Evolutionary conservation across 2,329 filamentous ascomycete species (phyloP), one percentile per base, ranked within the genome.

Genomic region (Fusarium staphyleae): DNA sequence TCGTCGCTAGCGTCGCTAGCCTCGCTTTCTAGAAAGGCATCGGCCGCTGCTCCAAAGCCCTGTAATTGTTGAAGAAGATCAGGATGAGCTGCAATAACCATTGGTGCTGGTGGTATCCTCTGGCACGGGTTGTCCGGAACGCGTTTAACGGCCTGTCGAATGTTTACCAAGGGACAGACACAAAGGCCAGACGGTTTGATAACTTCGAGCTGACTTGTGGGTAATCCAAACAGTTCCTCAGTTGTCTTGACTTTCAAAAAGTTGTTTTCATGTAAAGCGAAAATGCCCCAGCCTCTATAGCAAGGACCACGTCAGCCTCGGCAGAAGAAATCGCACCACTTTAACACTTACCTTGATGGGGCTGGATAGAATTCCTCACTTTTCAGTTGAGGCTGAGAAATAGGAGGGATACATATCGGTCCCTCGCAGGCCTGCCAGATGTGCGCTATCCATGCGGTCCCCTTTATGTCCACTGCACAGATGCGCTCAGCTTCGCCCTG

Each of bases 391-490:
- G 41, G 52, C 13, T 37, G 67, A 39, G 29, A 56, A 32, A 52
- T 37, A n/a, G 65, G 57, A 7, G 57, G 60, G 13, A 76, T 60
- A 4, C 66, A 60, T 12, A 74, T 55, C 9, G 66, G 61, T 0
- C 67, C 63, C 45, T 67, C 63, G 10, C 40, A 48, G 3, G 67
- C 50, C 29, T 72, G 74, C 82, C 81, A 85, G 12, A 86, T 82
- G 35, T 82, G 73, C 34, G 81, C 72, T 11, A 84, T 54, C 78
- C 79, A 85, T 5, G 77, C 63, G 9, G 59, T 68, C 2, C 80
- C 82, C 10, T 69, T 64, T 32, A 85, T 79, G 36, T 85, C 82
- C 18, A 82, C 68, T 1, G 78, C 82, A 18, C 77, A 74, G 1
- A 85, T 65, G 55, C 77, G 79, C 5, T 80, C 75, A 3, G 81